These are phyloP conservation scores for Colletotrichum sp. DNA, from an alignment of 2,329 filamentous ascomycete species.

Conservation along the genomic window DNA sequence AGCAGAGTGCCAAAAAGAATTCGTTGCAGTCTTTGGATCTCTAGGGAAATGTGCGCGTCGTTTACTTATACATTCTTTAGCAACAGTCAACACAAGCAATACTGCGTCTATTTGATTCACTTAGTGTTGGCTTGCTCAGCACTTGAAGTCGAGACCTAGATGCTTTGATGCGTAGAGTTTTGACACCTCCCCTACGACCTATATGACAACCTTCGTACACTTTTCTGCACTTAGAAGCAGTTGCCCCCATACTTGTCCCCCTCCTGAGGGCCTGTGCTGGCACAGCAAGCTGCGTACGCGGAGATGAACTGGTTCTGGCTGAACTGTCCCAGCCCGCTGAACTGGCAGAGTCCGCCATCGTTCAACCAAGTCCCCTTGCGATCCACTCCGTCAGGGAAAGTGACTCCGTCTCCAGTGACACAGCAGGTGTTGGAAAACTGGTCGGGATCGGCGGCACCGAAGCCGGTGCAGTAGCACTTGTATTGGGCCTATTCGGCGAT, in stretches of 20 bases:
- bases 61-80: neutral
- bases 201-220: neutral
- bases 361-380: neutral
- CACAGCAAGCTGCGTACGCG: neutral
- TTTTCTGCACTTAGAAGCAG: neutral
- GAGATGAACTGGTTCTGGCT: neutral
- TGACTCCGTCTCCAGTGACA: neutral
- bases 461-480: neutral
- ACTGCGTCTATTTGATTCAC: neutral
- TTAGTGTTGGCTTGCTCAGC: neutral
- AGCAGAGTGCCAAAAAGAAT: neutral
- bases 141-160: neutral
- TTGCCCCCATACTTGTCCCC: neutral
- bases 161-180: neutral
- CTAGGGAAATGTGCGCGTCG: neutral
- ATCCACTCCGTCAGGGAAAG: neutral
- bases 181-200: fast-evolving
- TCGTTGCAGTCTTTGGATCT: neutral
- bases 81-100: neutral
- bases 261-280: neutral
- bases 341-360: neutral
- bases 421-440: neutral
- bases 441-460: neutral
- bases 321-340: neutral
- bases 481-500: neutral